phyloP scores from a whole-genome alignment of 129 eudicot species.

The Gnaphalium uliginosum region DNA sequence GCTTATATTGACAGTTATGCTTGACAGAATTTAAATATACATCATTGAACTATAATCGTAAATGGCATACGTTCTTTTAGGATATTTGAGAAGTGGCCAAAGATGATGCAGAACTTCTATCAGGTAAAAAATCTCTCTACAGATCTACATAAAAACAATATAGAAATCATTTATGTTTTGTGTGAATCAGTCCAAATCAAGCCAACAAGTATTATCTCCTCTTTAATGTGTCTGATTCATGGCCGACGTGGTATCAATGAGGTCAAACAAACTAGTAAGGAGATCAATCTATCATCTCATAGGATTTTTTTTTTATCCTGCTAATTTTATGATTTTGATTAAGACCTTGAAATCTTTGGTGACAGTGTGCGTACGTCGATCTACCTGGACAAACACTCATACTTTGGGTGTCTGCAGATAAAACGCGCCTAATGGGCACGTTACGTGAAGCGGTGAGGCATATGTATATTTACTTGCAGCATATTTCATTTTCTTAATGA shows the following conservation, averaged over 20 bases:
- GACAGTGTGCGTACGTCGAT: conserved; percentile 1
- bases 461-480: background rate
- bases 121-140: conserved; percentile 6
- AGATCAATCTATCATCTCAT: background rate
- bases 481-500: too few relatives aligned
- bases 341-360: background rate
- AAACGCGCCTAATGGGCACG: background rate
- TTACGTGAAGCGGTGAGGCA: conserved; percentile 15
- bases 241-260: background rate
- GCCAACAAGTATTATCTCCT: background rate
- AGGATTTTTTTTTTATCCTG: background rate
- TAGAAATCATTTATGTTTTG: background rate
- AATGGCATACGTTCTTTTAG: background rate
- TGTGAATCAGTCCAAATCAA: conserved; percentile 1
- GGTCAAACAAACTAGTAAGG: conserved; percentile 9
- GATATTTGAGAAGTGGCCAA: conserved; percentile 12
- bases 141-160: background rate
- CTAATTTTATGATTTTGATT: background rate
- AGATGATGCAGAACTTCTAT: background rate
- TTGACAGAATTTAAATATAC: background rate
- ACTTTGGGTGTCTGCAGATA: conserved; percentile 4
- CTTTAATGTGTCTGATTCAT: background rate
- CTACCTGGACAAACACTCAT: conserved; percentile 5
- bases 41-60: background rate
- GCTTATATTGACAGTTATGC: background rate